Evolutionary conservation across 1,284 basidiomycete species (phyloP).

Genomic region (Sanguinoderma infundibulare): DNA sequence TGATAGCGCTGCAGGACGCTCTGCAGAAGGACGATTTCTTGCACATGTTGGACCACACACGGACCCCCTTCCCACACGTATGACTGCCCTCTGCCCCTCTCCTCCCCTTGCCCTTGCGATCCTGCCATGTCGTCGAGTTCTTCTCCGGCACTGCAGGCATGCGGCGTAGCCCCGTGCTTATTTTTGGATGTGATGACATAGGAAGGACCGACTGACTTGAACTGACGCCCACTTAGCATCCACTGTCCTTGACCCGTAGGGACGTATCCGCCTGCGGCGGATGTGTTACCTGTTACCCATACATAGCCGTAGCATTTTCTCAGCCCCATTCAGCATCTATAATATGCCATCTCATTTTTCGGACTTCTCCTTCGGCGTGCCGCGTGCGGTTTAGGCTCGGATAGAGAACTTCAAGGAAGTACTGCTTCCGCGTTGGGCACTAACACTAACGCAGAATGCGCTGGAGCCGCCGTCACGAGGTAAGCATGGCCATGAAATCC

Average conservation of each 20-base stretch:
- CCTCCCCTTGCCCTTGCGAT: background rate
- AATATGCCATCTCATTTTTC: too few species aligned
- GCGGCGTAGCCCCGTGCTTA: background rate
- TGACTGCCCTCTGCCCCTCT: background rate
- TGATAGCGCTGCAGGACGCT: background rate
- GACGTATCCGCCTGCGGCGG: background rate
- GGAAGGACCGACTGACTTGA: slow-evolving; percentile 1
- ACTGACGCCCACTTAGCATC: slow-evolving; percentile 3
- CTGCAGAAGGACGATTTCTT: background rate
- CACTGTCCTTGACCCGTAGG: slow-evolving; percentile 12
- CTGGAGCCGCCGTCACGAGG: too few species aligned
- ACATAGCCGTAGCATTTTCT: background rate
- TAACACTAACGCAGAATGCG: too few species aligned
- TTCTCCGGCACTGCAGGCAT: background rate
- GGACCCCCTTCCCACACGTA: background rate
- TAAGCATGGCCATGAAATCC: too few species aligned
- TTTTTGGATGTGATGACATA: slow-evolving; percentile 1
- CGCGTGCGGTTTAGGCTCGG: background rate
- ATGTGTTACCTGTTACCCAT: background rate
- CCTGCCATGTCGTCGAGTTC: background rate
- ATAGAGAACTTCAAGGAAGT: too few species aligned
- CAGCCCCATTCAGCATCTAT: background rate
- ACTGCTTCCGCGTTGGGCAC: too few species aligned
- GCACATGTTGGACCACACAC: background rate
- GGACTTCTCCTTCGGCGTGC: background rate